Base-by-base conservation (phyloP, 78 protist species). In the Trichosphaerium sp. region DNA sequence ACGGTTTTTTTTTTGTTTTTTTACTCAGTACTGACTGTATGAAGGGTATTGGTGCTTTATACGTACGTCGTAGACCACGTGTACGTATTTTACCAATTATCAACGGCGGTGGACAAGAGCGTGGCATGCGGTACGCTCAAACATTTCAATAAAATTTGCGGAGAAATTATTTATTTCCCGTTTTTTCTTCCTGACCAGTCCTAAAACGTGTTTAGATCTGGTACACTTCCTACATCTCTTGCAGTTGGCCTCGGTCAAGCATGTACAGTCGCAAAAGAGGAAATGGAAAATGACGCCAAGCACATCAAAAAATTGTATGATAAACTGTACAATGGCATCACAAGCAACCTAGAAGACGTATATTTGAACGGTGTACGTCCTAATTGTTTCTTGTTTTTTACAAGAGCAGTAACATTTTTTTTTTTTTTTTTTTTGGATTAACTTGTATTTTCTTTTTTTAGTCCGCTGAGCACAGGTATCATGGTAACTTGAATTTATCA, bases 91-190 rank as follows among this genome's bases (percentile, higher is more conserved):
- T 77, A 34, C 75, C 97, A 11, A 63, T 88, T 29, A 40, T 82
- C 31, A 70, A 65, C 58, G 98, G 98, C 28, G 99, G 99, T 18
- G 99, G 99, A 28, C 98, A 95, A 65, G 99, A 96, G 90, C 84
- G 98, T 26, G 97, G 97, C 68, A 39, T 80, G 42, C 85, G 71
- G n/a, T n/a, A n/a, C n/a, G n/a, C n/a, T n/a, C n/a, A n/a, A n/a
- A n/a, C n/a, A n/a, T n/a, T n/a, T n/a, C n/a, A n/a, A n/a, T n/a
- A n/a, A n/a, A n/a, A n/a, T n/a, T n/a, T n/a, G n/a, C n/a, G n/a
- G n/a, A n/a, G n/a, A n/a, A n/a, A n/a, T n/a, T n/a, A n/a, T n/a
- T n/a, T n/a, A n/a, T n/a, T n/a, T n/a, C n/a, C n/a, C n/a, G n/a
- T n/a, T n/a, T n/a, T n/a, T n/a, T n/a, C n/a, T n/a, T n/a, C n/a